These are phyloP conservation scores for Pythium phragmiticola DNA, from an alignment of 352 stramenopile species.

Conservation along the genomic window DNA sequence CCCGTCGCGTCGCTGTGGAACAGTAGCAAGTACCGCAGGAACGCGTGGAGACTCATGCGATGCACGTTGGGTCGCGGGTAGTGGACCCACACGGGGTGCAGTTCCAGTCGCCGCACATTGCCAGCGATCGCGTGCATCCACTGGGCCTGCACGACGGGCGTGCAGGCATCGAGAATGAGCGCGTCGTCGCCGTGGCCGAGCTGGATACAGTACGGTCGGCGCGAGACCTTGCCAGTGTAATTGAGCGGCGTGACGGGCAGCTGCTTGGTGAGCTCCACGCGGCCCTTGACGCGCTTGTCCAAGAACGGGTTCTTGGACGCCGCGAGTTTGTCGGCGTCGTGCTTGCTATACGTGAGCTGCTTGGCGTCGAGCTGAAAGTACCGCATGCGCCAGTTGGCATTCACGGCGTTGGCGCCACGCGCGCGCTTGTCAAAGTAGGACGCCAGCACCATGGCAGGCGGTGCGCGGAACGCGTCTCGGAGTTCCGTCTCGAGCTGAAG, in stretches of 20 bases:
- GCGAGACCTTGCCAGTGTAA: constrained; percentile 65
- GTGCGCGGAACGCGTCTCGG: constrained; percentile 43
- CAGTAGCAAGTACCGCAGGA: constrained; percentile 61
- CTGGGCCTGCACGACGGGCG: constrained; percentile 45
- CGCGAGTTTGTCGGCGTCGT: constrained; percentile 50
- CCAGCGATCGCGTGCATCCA: constrained; percentile 62
- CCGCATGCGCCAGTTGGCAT: constrained; percentile 76
- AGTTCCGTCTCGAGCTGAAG: constrained; percentile 56
- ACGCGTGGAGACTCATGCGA: constrained; percentile 52
- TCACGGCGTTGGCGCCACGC: constrained; percentile 44
- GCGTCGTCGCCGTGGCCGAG: constrained; percentile 48
- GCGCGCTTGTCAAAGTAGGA: constrained; percentile 64
- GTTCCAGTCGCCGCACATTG: constrained; percentile 62
- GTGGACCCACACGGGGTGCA: constrained; percentile 54
- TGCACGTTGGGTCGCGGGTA: constrained; percentile 54
- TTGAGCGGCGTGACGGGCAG: constrained; percentile 46
- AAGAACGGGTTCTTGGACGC: constrained; percentile 60
- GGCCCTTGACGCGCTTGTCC: constrained; percentile 46
- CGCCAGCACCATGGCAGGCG: constrained; percentile 31
- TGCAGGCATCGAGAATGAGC: constrained; percentile 66
- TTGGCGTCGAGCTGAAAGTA: constrained; percentile 48
- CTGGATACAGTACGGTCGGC: constrained; percentile 61
- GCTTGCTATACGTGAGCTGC: constrained; percentile 62
- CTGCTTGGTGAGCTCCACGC: constrained; percentile 34
- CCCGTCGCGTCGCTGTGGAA: constrained; percentile 47